Percentiles rank a stretch among this genome's conserved stretches.
Conservation (phyloP, 192 early-diverging fungal species). For the Backusella circina region DNA sequence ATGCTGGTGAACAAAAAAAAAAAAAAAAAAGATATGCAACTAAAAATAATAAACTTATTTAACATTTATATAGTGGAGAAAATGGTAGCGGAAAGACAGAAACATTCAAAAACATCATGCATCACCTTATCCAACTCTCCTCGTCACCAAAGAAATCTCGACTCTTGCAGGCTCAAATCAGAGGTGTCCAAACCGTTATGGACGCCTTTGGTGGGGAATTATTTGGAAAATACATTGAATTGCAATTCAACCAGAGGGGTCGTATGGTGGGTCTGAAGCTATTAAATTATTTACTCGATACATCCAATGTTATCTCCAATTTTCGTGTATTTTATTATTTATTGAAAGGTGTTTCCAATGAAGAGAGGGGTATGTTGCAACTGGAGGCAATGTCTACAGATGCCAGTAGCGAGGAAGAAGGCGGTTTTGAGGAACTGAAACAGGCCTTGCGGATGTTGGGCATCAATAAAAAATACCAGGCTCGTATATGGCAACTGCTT, state of each 20-base stretch:
- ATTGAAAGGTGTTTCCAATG: conserved; percentile 70
- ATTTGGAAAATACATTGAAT: conserved; percentile 79
- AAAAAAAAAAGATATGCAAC: not conserved
- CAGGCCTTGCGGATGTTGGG: conserved; percentile 83
- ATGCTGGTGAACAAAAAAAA: too few species aligned
- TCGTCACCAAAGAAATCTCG: conserved; percentile 68
- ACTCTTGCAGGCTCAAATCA: conserved; percentile 63
- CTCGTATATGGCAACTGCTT: conserved; percentile 80
- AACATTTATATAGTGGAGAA: conserved; percentile 62
- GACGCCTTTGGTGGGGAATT: conserved; percentile 91
- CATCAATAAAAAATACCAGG: conserved; percentile 74
- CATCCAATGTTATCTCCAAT: conserved; percentile 76
- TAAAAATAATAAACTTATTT: not conserved
- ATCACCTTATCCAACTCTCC: conserved; percentile 66
- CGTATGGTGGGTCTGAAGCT: conserved; percentile 83
- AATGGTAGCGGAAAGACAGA: conserved; percentile 86
- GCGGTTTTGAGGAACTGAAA: conserved; percentile 58
- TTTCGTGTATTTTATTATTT: conserved; percentile 97
- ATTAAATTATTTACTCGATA: conserved; percentile 87
- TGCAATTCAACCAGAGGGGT: conserved; percentile 88
- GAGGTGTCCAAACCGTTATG: conserved; percentile 66
- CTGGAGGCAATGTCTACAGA: conserved; percentile 64
- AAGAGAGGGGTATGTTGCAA: conserved; percentile 72
- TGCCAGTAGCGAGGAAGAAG: conserved; percentile 46
- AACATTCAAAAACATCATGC: conserved; percentile 59